Conservation (phyloP, 2,329 filamentous ascomycete genomes). For the Phaeophleospora eucalypticola region DNA sequence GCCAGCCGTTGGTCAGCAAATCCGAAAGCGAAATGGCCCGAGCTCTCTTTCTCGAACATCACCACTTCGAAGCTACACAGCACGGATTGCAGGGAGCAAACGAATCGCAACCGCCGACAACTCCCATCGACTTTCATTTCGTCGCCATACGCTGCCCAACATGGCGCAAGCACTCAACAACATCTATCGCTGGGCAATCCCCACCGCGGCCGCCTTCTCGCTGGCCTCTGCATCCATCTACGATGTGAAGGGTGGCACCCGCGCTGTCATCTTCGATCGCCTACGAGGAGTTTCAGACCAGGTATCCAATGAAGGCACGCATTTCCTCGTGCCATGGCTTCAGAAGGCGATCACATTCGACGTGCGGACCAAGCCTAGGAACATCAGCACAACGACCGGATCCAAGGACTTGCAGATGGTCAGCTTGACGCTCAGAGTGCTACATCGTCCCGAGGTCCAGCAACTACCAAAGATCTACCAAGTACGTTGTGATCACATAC, state of each 20-base stretch:
- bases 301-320: conserved; percentile 92
- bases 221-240: conserved; percentile 78
- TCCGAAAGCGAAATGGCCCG: background rate
- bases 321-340: conserved; percentile 93
- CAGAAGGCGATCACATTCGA: conserved; percentile 94
- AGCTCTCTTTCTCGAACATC: conserved; percentile 6
- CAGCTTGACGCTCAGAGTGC: conserved; percentile 89
- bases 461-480: conserved; percentile 97
- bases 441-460: conserved; percentile 91
- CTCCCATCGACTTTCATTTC: conserved; percentile 1
- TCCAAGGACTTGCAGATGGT: conserved; percentile 99
- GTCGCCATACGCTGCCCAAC: conserved; percentile 5
- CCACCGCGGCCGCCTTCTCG: conserved; percentile 63
- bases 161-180: conserved; percentile 52
- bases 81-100: too few species aligned
- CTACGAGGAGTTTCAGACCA: conserved; percentile 85
- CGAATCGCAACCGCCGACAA: too few species aligned
- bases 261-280: conserved; percentile 97
- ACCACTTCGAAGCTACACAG: conserved; percentile 3
- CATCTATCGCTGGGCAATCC: conserved; percentile 67
- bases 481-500: conserved; percentile 52
- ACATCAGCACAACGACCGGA: conserved; percentile 95
- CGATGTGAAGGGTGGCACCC: conserved; percentile 91
- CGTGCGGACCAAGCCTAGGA: conserved; percentile 93
- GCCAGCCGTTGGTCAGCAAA: background rate